Evolutionary conservation across 768 basidiomycete genomes (phyloP), one percentile per base, ranked within the genome.

Genomic region (Russula sp.): DNA sequence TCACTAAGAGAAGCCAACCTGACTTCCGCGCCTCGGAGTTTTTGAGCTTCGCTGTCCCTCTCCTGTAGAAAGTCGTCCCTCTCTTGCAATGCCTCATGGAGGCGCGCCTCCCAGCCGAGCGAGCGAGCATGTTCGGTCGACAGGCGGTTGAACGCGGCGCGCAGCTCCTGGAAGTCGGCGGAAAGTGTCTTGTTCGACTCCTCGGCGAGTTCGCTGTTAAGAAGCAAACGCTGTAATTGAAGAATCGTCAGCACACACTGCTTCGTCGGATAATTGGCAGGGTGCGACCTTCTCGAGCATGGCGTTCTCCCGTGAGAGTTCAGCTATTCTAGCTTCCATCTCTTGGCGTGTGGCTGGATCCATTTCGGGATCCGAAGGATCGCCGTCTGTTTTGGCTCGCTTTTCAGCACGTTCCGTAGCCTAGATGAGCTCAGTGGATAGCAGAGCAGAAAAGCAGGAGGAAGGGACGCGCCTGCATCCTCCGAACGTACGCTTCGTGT

Each of bases 41-140:
- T 77, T 61, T 87, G 83, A 10, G 79, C 74, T 65, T 91, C 88
- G 55, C 79, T 78, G 58, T 90, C 86, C 29, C 87, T 77, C 70
- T 95, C 93, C 72, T 93, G 90, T 63, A 83, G 86, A 73, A 89
- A 79, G 70, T 95, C 93, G 43, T 93, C 90, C 67, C 82, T 82
- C 72, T 93, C 88, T 69, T 86, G 85, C 56, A 85, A 75, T n/a
- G 83, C 81, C 13, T 77, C 73, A 13, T 81, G 79, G 35, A 94
- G 72, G 11, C 83, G 82, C 9, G 81, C 77, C 67, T 93, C 87
- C 78, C 85, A 82, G 14, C 87, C 88, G 16, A 84, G 77, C 16
- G 86, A 81, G 52, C 86, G 83, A 36, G 84, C 87, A 57, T 87
- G 81, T 67, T 87, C 84, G 14, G 82, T 79, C 16, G 82, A 84